A percentile compares a stretch with the other conserved stretches of the same genome.
Conservation (phyloP, 2,329 filamentous ascomycete species). For the Apiospora phragmitis region DNA sequence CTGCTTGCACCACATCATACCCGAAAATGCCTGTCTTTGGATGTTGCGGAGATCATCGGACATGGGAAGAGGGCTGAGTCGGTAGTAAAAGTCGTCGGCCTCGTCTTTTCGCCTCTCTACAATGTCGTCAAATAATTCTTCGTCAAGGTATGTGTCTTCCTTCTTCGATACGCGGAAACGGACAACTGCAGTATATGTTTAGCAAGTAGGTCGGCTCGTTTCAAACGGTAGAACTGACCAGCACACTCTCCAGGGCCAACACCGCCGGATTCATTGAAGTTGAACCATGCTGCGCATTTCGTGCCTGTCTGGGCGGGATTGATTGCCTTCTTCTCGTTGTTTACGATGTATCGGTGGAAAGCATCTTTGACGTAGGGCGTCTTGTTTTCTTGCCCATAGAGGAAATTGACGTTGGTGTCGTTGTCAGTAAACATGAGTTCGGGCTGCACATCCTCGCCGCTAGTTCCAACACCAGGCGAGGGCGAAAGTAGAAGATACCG, state of each 20-base stretch:
- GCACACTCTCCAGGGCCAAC: conserved; percentile 90
- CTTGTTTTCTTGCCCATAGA: conserved; percentile 79
- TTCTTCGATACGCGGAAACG: conserved; percentile 84
- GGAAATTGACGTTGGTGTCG: conserved; percentile 79
- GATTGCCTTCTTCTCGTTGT: conserved; percentile 75
- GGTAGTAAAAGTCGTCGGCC: conserved; percentile 94
- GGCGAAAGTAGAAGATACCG: conserved; percentile 84
- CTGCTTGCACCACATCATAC: conserved; percentile 99
- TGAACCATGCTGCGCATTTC: conserved; percentile 88
- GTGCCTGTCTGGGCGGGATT: conserved; percentile 82
- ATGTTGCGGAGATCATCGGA: conserved; percentile 91
- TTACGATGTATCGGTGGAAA: conserved; percentile 85
- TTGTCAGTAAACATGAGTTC: conserved; percentile 92
- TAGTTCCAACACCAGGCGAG: conserved; percentile 79
- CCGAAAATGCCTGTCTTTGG: conserved; percentile 89
- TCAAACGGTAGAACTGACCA: conserved; percentile 52
- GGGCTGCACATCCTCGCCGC: conserved; percentile 81
- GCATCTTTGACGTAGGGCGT: conserved; percentile 91
- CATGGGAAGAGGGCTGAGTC: conserved; percentile 91
- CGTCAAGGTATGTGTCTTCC: conserved; percentile 78
- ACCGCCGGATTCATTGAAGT: conserved; percentile 86
- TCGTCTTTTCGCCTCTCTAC: conserved; percentile 85
- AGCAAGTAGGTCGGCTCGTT: conserved; percentile 10
- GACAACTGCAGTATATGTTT: conserved; percentile 60
- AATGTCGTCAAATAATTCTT: conserved; percentile 88